Evolutionary conservation across 768 basidiomycete species (phyloP), one percentile per base, ranked within the genome.

Genomic region (Suillus cothurnatus): DNA sequence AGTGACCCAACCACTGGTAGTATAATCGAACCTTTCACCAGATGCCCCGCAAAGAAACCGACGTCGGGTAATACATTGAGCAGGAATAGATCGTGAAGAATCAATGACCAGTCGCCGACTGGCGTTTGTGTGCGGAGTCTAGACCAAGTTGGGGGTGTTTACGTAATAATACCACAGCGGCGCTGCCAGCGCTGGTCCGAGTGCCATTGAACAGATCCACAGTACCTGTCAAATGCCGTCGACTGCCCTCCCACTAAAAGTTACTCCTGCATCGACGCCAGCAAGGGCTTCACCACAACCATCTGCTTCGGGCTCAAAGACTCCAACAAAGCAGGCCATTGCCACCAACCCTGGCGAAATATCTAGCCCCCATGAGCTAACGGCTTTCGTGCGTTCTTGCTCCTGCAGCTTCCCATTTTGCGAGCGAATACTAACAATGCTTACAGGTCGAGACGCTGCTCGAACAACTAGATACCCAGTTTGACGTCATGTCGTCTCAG

Each of bases 321-420:
- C 85, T n/a, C 85, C 86, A 31, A 81, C 84, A 62, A 86, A 84
- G 68, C 81, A 81, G 61, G 64, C 71, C 0, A 64, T 77, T 28
- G 72, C 73, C 64, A 65, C 77, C 41, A 77, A 71, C 68, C 77
- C 83, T 0, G 81, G 81, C 64, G 92, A 95, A 70, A 94, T 94
- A 41, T 94, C 95, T 2, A 94, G 93, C 71, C 95, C 95, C 1
- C 95, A 96, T 74, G 95, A 97, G 75, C 78, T 97, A 68, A 97
- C 95, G 36, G 94, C 94, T 26, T 97, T 95, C 78, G 95, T 97
- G 74, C 77, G 92, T 84, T 58, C 59, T 4, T 52, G 15, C 61
- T 32, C 31, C 17, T 43, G 26, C 39, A 12, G 23, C 55, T 50
- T 58, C 31, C 69, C 53, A 59, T 23, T 39, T 50, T 32, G 52